These are phyloP conservation scores for Dictyostelium brefeldianum DNA, from an alignment of 78 protist species.

Conservation along the genomic window DNA sequence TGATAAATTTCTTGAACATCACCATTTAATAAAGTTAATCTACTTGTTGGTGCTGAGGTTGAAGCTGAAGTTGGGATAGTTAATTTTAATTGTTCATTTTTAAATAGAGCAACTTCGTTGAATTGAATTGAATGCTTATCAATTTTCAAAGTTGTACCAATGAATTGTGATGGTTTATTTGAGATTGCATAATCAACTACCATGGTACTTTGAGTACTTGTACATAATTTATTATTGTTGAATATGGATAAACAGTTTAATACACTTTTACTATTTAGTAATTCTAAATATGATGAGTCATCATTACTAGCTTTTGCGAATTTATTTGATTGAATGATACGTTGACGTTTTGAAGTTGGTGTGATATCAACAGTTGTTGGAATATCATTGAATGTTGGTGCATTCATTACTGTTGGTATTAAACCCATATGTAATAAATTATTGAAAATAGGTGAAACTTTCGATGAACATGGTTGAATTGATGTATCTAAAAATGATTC, in stretches of 20 bases:
- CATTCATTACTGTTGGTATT: constrained; percentile 1
- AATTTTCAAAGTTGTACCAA: not conserved
- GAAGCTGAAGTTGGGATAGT: not conserved
- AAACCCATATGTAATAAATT: constrained; percentile 66
- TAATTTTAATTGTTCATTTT: not conserved
- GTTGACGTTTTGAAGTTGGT: not conserved
- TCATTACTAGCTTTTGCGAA: not conserved
- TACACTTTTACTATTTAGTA: not conserved
- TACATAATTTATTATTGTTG: not conserved
- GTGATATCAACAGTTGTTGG: not conserved
- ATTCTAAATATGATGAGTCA: not conserved
- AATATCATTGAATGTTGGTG: constrained; percentile 26
- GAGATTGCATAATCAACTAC: not conserved
- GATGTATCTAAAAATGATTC: constrained; percentile 25
- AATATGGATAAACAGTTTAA: not conserved
- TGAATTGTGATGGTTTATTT: not conserved
- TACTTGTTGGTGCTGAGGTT: not conserved
- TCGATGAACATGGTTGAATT: constrained; percentile 25
- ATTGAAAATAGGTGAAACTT: constrained; percentile 3
- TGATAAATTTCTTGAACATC: not conserved
- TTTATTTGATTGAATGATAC: constrained; percentile 9
- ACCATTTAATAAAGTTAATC: not conserved
- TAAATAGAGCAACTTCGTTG: not conserved
- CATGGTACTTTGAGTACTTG: not conserved
- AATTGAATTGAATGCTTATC: not conserved